Base-by-base conservation (phyloP, 352 stramenopile species). In the Pythium rishiriense region DNA sequence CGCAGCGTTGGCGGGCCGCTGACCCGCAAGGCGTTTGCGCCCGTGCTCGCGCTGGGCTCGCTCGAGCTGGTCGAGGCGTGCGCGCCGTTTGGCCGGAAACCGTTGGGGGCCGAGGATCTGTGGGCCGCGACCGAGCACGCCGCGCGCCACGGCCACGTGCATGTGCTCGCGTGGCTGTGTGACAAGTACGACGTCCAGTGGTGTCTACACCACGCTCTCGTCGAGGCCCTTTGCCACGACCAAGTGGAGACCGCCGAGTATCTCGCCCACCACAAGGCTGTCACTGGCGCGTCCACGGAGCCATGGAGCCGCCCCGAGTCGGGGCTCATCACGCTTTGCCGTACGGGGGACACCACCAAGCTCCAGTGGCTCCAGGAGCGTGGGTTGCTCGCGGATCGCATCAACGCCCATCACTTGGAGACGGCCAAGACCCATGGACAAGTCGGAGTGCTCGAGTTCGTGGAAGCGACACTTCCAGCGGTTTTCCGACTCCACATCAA, bases 321-420 rank as follows among this genome's bases (percentile, higher is more conserved):
- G 31, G 11, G 6, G 6, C 6, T 37, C 31, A 11, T 11, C 31
- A 37, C 31, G 31, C 31, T 37, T 11, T 12, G 31, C 31, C 5
- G 15, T 19, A 31, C 3, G 3, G 51, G 51, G 2, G 33, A 47
- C 51, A 7, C 49, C 2, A 10, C 4, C 4, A 49, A 39, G 10
- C 17, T 50, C 4, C 14, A 39, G 26, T 60, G 53, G 53, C 21
- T 60, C 10, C 35, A 51, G 17, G 41, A 50, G 7, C 35, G 41
- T 22, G 39, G 39, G 6, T 17, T 60, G 3, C 22, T 60, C 4
- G 5, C 10, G 6, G n/a, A 29, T 11, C 26, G 46, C 7, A 12
- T 58, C 2, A 17, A 31, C 31, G 35, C 4, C 37, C 25, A 25
- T 3, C 26, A 50, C 15, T 26, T 60, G 2, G 39, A 60, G 7